Base-by-base conservation (phyloP, 176 grass and related monocot species). In the Eragrostis nindensis region DNA sequence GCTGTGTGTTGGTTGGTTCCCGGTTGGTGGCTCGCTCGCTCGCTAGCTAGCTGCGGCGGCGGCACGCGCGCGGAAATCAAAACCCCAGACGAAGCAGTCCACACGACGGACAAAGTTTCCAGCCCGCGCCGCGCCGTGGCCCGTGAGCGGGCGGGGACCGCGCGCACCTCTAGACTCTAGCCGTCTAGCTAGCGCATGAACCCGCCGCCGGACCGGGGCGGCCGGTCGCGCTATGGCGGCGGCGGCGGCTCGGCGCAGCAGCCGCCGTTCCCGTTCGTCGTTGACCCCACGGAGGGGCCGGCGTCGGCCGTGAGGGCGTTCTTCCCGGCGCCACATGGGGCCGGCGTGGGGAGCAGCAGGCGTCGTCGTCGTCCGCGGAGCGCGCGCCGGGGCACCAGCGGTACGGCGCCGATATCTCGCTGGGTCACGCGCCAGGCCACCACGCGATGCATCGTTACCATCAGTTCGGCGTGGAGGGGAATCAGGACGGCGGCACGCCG, bases 401-500 rank as follows among this genome's bases (percentile, higher is more conserved):
- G 15, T 4, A 8, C 18, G 46, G 59, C 6, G 75, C 25, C 6
- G 82, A 81, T 46, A 77, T 85, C 46, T 86, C 77, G 57, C 62
- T 80, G 52, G 75, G 70, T 8, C 70, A 79, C 42, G 73, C 74
- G 5, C 27, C 62, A 5, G 52, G 73, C n/a, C n/a, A n/a, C n/a
- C n/a, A n/a, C n/a, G n/a, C n/a, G 11, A 25, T 62, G 29, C 64
- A 69, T 30, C 83, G 25, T 11, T 78, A 78, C 83, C 83, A 78
- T 11, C 83, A 85, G 75, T 71, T 85, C 75, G 74, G 55, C 22
- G 70, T 80, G 22, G 84, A 79, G 68, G 77, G 45, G 30, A 67
- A 47, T 13, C 27, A 21, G 8, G 68, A 71, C 18, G 56, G 42
- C 43, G 67, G 21, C 24, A 12, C 61, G 45, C 27, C 69, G 22